Percentiles rank a stretch among this genome's conserved stretches.
Conservation (phyloP, 306 rosid species). For the Arachis hypogaea region DNA sequence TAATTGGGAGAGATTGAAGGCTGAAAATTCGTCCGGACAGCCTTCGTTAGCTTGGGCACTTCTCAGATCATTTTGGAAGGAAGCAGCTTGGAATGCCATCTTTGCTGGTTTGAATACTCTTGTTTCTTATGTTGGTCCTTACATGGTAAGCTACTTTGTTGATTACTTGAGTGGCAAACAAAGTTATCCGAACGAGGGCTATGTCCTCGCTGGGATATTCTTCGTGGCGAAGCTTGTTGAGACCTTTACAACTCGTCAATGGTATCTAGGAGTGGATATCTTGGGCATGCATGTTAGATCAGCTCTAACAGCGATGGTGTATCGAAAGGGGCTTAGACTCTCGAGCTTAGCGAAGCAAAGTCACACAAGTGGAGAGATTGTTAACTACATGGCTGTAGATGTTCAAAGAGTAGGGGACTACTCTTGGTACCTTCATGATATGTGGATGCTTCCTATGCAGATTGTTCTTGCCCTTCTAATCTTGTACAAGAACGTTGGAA, state of each 20-base stretch:
- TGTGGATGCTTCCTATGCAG: constrained; percentile 99
- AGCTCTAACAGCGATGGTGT: constrained; percentile 95
- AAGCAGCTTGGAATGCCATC: constrained; percentile 89
- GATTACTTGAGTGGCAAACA: constrained; percentile 91
- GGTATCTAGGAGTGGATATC: constrained; percentile 98
- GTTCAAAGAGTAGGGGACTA: constrained; percentile 97
- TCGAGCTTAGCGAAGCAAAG: constrained; percentile 93
- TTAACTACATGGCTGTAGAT: constrained; percentile 98
- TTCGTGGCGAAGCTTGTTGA: constrained; percentile 90
- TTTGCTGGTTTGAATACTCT: constrained; percentile 94
- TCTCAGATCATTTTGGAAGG: constrained; percentile 90
- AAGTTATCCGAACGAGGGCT: constrained; percentile 84
- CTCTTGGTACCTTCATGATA: constrained; percentile 96
- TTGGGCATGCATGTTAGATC: constrained; percentile 98
- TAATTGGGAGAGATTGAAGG: constrained; percentile 92
- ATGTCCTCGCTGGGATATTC: constrained; percentile 85
- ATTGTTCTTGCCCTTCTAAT: constrained; percentile 92
- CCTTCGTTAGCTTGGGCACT: constrained; percentile 96
- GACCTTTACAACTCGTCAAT: constrained; percentile 89
- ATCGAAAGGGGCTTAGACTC: constrained; percentile 84
- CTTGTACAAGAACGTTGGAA: constrained; percentile 95
- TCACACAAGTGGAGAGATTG: constrained; percentile 97
- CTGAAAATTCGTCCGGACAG: constrained; percentile 56
- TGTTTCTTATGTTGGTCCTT: constrained; percentile 96
- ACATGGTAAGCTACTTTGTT: constrained; percentile 92